phyloP scores from a whole-genome alignment of 2,329 filamentous ascomycete species.

The Calycina marina region DNA sequence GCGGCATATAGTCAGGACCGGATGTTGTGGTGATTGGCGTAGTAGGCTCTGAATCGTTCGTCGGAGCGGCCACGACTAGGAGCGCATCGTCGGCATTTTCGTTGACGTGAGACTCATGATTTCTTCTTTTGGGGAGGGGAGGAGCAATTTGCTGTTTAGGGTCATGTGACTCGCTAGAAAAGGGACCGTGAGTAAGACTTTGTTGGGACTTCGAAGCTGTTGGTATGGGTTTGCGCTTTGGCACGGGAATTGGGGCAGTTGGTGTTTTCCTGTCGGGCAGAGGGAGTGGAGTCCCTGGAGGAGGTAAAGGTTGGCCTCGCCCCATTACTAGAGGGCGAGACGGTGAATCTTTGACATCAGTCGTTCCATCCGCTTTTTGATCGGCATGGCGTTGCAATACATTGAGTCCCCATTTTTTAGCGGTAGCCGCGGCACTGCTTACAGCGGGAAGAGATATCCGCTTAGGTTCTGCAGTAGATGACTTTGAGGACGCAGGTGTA shows the following conservation, averaged over 20 bases:
- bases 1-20: constrained; percentile 18
- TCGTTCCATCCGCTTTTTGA: constrained; percentile 11
- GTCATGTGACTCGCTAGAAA: too few species aligned
- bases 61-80: constrained; percentile 51
- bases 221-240: constrained; percentile 49
- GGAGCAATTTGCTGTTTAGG: constrained; percentile 25
- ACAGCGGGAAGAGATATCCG: constrained; percentile 38
- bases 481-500: constrained; percentile 21
- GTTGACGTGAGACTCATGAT: constrained; percentile 23
- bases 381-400: constrained; percentile 35
- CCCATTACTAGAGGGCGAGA: constrained; percentile 53
- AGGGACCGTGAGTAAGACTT: too few species aligned
- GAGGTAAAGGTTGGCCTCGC: constrained; percentile 66
- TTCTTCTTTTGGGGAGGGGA: constrained; percentile 28
- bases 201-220: constrained; percentile 6
- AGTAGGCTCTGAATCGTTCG: constrained; percentile 43
- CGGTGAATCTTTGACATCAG: constrained; percentile 26
- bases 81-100: constrained; percentile 34
- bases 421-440: constrained; percentile 38
- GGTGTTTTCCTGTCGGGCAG: constrained; percentile 46
- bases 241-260: constrained; percentile 39
- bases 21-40: constrained; percentile 31
- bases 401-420: constrained; percentile 44
- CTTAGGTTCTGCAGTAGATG: constrained; percentile 24
- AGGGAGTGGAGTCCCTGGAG: constrained; percentile 66